These are phyloP conservation scores for Penicillium sp. DNA, from an alignment of 2,329 filamentous ascomycete genomes.

Conservation along the genomic window DNA sequence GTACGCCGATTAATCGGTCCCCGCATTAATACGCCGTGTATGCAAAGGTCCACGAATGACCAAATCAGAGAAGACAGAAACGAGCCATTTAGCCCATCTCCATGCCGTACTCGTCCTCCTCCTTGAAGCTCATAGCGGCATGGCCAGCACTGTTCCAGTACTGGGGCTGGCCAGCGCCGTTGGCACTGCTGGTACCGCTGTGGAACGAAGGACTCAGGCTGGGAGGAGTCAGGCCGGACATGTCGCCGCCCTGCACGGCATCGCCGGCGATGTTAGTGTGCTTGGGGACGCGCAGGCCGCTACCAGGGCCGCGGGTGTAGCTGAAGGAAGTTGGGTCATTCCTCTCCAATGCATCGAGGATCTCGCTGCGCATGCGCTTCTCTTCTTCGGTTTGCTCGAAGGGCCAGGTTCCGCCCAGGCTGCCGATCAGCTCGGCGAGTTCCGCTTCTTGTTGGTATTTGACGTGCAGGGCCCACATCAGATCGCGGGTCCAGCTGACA, in stretches of 20 bases:
- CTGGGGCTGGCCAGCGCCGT: conserved; percentile 52
- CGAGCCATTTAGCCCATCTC: conserved; percentile 51
- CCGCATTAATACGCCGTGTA: conserved; percentile 30
- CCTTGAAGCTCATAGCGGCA: conserved; percentile 75
- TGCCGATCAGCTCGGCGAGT: conserved; percentile 70
- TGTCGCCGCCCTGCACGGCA: conserved; percentile 52
- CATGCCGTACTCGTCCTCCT: conserved; percentile 93
- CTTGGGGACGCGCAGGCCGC: conserved; percentile 84
- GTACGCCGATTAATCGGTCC: conserved; percentile 19
- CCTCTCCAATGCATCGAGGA: conserved; percentile 81
- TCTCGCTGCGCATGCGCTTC: conserved; percentile 90
- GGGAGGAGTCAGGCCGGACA: conserved; percentile 55
- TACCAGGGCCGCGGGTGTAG: conserved; percentile 81
- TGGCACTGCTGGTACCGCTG: conserved; percentile 67
- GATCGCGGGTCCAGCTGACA: conserved; percentile 93
- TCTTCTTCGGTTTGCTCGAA: conserved; percentile 89
- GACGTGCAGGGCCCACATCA: conserved; percentile 94
- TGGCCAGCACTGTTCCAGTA: conserved; percentile 54
- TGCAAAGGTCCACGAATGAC: conserved; percentile 27
- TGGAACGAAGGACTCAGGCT: conserved; percentile 68
- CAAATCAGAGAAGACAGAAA: conserved; percentile 4
- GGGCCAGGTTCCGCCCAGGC: conserved; percentile 72
- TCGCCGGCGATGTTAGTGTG: conserved; percentile 92
- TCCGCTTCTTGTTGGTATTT: conserved; percentile 89
- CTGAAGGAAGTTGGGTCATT: conserved; percentile 73